Percentiles rank a stretch among this genome's conserved stretches.
These are phyloP conservation scores for Gastrolobium bilobum DNA, from an alignment of 306 rosid species.

Conservation along the genomic window DNA sequence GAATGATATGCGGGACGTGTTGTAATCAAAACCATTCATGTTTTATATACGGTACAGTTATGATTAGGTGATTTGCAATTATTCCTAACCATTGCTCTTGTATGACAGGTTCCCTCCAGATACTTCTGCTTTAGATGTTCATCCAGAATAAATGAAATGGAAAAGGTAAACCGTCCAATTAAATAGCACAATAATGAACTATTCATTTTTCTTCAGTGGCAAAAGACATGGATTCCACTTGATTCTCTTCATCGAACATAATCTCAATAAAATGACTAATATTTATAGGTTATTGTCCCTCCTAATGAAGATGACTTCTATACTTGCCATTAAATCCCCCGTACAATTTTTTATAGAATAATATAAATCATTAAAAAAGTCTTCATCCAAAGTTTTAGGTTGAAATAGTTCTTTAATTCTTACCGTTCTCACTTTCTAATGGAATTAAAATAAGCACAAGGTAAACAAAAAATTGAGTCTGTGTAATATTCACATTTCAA, in stretches of 20 bases:
- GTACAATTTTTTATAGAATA: background rate
- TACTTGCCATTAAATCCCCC: conserved; percentile 26
- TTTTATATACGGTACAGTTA: background rate
- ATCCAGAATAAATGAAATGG: conserved; percentile 37
- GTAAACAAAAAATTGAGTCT: no score
- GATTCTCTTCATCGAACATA: conserved; percentile 46
- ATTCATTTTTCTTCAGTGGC: background rate
- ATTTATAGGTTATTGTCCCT: conserved; percentile 44
- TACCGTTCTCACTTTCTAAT: no score
- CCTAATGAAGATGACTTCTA: background rate
- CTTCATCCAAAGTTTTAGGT: no score
- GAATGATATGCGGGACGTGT: background rate
- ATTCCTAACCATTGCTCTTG: no score
- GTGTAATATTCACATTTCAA: no score
- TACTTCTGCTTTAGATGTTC: conserved; percentile 24
- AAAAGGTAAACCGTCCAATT: conserved; percentile 25
- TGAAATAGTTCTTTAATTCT: no score
- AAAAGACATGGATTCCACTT: conserved; percentile 12
- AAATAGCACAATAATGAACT: background rate
- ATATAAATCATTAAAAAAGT: no score
- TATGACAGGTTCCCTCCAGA: conserved; percentile 23
- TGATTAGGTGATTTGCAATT: no score
- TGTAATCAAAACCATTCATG: background rate
- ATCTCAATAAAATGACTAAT: conserved; percentile 36
- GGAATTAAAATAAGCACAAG: no score